Percentiles rank a stretch among this genome's conserved stretches.
These are phyloP conservation scores for Geum urbanum DNA, from an alignment of 306 rosid species.

Conservation along the genomic window DNA sequence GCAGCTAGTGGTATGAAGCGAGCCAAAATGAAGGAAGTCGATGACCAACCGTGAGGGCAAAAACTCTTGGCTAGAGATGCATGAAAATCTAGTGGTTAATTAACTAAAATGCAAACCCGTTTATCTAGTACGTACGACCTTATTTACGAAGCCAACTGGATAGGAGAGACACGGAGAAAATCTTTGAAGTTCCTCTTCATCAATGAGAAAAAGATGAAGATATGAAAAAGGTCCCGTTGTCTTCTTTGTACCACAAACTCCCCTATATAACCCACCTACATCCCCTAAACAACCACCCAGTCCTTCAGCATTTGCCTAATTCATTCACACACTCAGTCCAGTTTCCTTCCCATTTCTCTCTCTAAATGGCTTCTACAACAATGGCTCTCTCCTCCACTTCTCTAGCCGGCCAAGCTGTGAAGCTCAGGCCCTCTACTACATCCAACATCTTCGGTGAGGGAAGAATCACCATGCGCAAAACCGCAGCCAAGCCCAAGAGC, in stretches of 20 bases:
- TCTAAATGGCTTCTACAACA: not conserved
- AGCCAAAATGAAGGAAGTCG: not conserved
- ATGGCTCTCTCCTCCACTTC: not conserved
- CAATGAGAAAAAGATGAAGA: not conserved
- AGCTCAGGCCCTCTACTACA: not conserved
- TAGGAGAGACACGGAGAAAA: not conserved
- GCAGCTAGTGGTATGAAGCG: not conserved
- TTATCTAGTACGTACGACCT: not conserved
- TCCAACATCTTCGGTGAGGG: not conserved
- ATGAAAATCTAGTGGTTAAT: not conserved
- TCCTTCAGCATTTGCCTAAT: not conserved
- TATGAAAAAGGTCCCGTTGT: not conserved
- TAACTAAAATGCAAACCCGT: not conserved
- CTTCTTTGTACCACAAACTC: not conserved
- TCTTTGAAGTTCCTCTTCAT: not conserved
- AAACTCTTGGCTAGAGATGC: not conserved
- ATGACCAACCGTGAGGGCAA: not conserved
- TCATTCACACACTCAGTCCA: not conserved
- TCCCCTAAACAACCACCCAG: not conserved
- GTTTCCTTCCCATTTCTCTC: not conserved
- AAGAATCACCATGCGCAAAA: constrained; percentile 1
- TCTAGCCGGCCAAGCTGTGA: constrained; percentile 2
- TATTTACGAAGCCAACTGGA: not conserved
- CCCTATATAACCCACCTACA: not conserved
- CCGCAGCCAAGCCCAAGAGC: not conserved